phyloP scores from a whole-genome alignment of 2,329 filamentous ascomycete genomes.

The Sarocladium oryzae region DNA sequence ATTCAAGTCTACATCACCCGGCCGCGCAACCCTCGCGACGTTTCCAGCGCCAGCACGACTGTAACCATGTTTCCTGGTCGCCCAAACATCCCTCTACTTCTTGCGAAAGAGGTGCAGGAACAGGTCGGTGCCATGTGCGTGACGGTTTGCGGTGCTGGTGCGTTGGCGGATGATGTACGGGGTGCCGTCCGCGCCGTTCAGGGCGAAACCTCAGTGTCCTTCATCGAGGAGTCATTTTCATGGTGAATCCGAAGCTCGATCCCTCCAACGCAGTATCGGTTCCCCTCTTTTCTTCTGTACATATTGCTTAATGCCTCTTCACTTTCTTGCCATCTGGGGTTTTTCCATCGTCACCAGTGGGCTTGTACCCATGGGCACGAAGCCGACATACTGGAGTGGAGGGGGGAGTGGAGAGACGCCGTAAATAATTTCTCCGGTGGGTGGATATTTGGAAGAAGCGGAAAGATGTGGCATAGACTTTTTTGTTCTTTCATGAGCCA shows the following conservation, averaged over 20 bases:
- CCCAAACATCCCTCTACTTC: constrained; percentile 72
- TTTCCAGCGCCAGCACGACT: constrained; percentile 66
- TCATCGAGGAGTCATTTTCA: constrained; percentile 71
- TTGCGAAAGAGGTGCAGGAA: constrained; percentile 73
- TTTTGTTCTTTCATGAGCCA: neutral
- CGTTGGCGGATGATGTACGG: constrained; percentile 69
- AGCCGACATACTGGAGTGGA: neutral
- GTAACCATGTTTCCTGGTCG: constrained; percentile 91
- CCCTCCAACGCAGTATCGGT: neutral
- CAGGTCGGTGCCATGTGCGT: constrained; percentile 87
- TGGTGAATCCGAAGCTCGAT: constrained; percentile 35
- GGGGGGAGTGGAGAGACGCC: neutral
- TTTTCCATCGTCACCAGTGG: neutral
- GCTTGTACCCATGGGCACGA: neutral
- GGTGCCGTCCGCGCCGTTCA: constrained; percentile 59
- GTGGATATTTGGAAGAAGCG: neutral
- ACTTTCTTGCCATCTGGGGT: constrained; percentile 10
- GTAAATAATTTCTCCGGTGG: neutral
- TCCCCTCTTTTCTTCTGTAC: constrained; percentile 4
- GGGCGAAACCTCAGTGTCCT: constrained; percentile 61
- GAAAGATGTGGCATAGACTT: constrained; percentile 3
- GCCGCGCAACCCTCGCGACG: constrained; percentile 76
- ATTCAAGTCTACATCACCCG: constrained; percentile 88
- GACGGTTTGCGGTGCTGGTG: constrained; percentile 70
- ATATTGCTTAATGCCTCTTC: constrained; percentile 10